Evolutionary conservation across 2,329 filamentous ascomycete genomes (phyloP).

Genomic region (Fusarium buxicola): DNA sequence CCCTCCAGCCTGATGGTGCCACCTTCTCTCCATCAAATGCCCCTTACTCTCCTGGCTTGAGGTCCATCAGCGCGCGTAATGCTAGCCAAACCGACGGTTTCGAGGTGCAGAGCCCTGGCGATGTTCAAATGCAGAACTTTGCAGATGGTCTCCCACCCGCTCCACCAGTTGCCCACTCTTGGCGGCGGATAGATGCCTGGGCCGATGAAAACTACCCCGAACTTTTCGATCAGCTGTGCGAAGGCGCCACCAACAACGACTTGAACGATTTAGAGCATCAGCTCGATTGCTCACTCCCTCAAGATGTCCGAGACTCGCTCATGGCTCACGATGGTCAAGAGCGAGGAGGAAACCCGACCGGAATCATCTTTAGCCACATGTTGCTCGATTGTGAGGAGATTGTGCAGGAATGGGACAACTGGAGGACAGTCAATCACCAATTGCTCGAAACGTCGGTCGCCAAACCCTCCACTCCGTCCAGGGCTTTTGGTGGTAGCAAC

Average conservation of each 20-base stretch:
- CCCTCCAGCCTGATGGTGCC: conserved; percentile 50
- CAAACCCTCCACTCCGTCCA: conserved; percentile 74
- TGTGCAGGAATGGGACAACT: conserved; percentile 96
- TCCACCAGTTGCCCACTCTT: conserved; percentile 88
- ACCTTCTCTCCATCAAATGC: conserved; percentile 66
- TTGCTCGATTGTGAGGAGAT: conserved; percentile 98
- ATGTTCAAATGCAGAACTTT: conserved; percentile 98
- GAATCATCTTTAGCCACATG: conserved; percentile 94
- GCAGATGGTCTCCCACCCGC: conserved; percentile 90
- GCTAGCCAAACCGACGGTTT: conserved; percentile 73
- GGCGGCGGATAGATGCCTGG: conserved; percentile 95
- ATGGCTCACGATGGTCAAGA: conserved; percentile 97
- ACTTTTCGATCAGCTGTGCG: conserved; percentile 91
- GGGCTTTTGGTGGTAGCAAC: conserved; percentile 74
- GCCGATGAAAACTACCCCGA: conserved; percentile 95
- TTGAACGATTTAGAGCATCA: conserved; percentile 97
- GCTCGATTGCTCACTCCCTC: conserved; percentile 91
- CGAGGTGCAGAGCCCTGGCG: conserved; percentile 78
- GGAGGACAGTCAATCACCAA: conserved; percentile 92
- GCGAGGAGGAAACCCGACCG: conserved; percentile 88
- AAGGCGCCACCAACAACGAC: conserved; percentile 92
- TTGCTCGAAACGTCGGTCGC: conserved; percentile 72
- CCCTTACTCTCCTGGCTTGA: conserved; percentile 90
- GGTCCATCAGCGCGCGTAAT: conserved; percentile 78
- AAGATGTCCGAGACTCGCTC: conserved; percentile 93